These are phyloP conservation scores for Pyrenochaeta sp. DNA, from an alignment of 2,329 filamentous ascomycete species.

Conservation along the genomic window DNA sequence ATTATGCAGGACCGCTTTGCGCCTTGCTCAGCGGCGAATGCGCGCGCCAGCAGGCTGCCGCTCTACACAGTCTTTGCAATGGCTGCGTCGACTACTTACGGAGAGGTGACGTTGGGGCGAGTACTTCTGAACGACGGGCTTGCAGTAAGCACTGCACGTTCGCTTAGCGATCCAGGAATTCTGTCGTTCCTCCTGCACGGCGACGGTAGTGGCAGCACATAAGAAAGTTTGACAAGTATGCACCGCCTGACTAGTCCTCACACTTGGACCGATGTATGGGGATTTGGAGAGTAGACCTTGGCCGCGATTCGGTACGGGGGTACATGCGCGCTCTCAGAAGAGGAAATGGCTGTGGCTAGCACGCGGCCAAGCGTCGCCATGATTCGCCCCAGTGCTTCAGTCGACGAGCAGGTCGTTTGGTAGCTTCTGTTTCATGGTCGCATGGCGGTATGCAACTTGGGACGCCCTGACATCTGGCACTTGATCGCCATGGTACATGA, in stretches of 20 bases:
- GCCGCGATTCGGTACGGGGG: conserved; percentile 14
- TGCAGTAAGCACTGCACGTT: conserved; percentile 15
- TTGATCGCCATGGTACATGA: conserved; percentile 17
- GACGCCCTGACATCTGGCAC: conserved; percentile 28
- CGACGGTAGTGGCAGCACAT: conserved; percentile 12
- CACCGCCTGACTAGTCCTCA: conserved; percentile 5
- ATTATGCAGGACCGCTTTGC: conserved; percentile 5
- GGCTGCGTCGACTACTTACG: neutral
- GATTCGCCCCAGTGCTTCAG: conserved; percentile 24
- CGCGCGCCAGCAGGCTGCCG: neutral
- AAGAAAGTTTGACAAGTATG: conserved; percentile 14
- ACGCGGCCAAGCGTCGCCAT: conserved; percentile 10
- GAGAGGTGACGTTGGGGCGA: conserved; percentile 21
- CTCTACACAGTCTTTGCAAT: neutral
- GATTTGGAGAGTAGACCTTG: conserved; percentile 9
- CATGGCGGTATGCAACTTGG: conserved; percentile 27
- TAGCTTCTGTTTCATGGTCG: conserved; percentile 32
- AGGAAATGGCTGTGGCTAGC: conserved; percentile 13
- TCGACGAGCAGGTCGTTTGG: conserved; percentile 27
- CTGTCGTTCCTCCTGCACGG: conserved; percentile 19
- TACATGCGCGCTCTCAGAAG: conserved; percentile 25
- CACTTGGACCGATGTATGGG: conserved; percentile 8
- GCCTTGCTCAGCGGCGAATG: conserved; percentile 1
- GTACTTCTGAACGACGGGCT: conserved; percentile 16
- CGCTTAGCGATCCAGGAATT: conserved; percentile 14